Conservation (phyloP, 2,329 filamentous ascomycete genomes). For the Aspergillus pseudoterreus region DNA sequence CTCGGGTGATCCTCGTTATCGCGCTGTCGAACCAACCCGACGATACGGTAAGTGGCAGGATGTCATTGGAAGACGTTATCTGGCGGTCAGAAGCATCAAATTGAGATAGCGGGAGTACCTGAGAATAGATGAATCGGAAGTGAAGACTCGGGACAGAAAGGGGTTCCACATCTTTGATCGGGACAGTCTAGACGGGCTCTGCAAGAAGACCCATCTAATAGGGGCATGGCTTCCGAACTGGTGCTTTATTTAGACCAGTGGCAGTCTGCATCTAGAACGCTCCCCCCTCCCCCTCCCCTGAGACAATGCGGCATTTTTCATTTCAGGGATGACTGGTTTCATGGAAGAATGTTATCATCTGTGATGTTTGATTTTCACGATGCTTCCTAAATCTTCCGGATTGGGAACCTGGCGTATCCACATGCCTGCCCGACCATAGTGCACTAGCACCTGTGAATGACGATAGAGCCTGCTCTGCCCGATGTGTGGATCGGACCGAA, state of each 20-base stretch:
- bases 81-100: neutral
- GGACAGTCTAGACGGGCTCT: too few species aligned
- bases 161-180: too few species aligned
- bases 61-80: constrained; percentile 1
- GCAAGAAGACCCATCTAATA: too few species aligned
- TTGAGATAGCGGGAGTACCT: too few species aligned
- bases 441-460: constrained; percentile 4
- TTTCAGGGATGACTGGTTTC: neutral
- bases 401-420: constrained; percentile 7
- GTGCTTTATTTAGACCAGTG: too few species aligned
- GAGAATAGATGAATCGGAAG: neutral
- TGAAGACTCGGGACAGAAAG: neutral
- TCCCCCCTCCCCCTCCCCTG: too few species aligned
- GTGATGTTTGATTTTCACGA: neutral
- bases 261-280: too few species aligned
- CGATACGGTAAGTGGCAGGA: neutral
- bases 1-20: neutral
- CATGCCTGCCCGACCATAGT: constrained; percentile 4
- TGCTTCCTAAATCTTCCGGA: constrained; percentile 15
- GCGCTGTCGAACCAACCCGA: neutral
- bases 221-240: too few species aligned
- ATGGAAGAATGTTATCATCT: constrained; percentile 1
- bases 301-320: constrained; percentile 9
- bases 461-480: constrained; percentile 5
- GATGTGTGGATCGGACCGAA: constrained; percentile 4